These are phyloP conservation scores for Chlamydomonas sp. DNA, from an alignment of 139 green algal species.

Conservation along the genomic window DNA sequence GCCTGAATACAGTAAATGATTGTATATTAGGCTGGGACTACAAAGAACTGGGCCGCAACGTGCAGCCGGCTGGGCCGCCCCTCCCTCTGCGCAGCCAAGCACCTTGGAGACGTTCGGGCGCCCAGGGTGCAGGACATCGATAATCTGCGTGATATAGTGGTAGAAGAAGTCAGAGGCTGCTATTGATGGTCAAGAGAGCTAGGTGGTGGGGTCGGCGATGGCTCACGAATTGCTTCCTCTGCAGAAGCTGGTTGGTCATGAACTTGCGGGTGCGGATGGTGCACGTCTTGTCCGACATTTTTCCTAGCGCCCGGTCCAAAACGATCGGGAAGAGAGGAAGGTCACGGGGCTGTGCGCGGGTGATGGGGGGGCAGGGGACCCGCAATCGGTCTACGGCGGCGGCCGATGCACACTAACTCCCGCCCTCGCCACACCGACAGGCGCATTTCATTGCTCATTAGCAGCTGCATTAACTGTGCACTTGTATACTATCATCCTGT, in stretches of 20 bases:
- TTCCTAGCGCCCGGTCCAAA: slow-evolving; percentile 23
- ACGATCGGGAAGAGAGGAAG: too few relatives aligned
- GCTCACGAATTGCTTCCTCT: slow-evolving; percentile 93
- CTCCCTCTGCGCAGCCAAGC: not conserved
- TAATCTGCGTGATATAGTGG: slow-evolving; percentile 75
- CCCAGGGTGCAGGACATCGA: slow-evolving; percentile 98
- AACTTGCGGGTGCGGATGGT: slow-evolving; percentile 97
- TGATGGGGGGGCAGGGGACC: too few relatives aligned
- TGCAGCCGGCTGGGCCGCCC: too few relatives aligned
- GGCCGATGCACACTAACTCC: too few relatives aligned
- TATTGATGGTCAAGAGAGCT: not conserved
- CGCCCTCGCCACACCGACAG: too few relatives aligned
- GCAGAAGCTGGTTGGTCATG: slow-evolving; percentile 96
- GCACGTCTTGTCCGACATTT: slow-evolving; percentile 93
- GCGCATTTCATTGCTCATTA: too few relatives aligned
- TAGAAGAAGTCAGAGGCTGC: not conserved
- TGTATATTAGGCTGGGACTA: not conserved
- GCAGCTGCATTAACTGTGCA: too few relatives aligned
- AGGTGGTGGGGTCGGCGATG: not conserved
- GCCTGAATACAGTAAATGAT: slow-evolving; percentile 42
- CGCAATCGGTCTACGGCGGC: too few relatives aligned
- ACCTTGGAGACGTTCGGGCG: slow-evolving; percentile 97
- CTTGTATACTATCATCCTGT: too few relatives aligned
- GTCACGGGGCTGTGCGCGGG: too few relatives aligned
- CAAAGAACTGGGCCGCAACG: too few relatives aligned